phyloP scores from a whole-genome alignment of 495 filamentous ascomycete genomes.

The Rostrohypoxylon terebratum region DNA sequence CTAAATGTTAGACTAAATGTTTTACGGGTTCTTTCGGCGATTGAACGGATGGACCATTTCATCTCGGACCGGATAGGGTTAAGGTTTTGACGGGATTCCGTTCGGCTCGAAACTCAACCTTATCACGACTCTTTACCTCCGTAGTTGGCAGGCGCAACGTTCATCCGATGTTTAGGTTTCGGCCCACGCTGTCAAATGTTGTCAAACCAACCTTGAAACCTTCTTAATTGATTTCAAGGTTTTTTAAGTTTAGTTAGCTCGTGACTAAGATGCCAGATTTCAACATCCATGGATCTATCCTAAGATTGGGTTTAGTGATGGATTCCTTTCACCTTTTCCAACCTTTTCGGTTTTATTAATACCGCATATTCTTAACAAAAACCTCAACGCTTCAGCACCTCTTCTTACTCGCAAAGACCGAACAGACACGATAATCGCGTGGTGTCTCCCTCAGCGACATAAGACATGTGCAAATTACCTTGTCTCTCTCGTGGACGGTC shows the following conservation, averaged over 20 bases:
- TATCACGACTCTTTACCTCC: background rate
- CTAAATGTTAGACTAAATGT: background rate
- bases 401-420: background rate
- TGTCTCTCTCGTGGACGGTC: conserved; percentile 4
- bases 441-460: conserved; percentile 12
- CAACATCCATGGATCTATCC: conserved; percentile 10
- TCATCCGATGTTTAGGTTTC: conserved; percentile 19
- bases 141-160: background rate
- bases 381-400: background rate
- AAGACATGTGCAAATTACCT: conserved; percentile 12
- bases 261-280: conserved; percentile 24
- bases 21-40: conserved; percentile 16
- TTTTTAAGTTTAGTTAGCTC: conserved; percentile 20
- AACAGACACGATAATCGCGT: conserved; percentile 7
- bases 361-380: background rate
- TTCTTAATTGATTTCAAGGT: background rate
- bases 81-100: conserved; percentile 22
- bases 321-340: background rate
- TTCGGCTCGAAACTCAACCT: conserved; percentile 30
- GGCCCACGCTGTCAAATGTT: background rate
- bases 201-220: background rate
- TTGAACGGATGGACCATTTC: conserved; percentile 7
- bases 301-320: conserved; percentile 32
- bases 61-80: conserved; percentile 16
- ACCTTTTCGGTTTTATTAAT: background rate